Conservation (phyloP, 352 stramenopile genomes). For the Bremia lactucae region DNA sequence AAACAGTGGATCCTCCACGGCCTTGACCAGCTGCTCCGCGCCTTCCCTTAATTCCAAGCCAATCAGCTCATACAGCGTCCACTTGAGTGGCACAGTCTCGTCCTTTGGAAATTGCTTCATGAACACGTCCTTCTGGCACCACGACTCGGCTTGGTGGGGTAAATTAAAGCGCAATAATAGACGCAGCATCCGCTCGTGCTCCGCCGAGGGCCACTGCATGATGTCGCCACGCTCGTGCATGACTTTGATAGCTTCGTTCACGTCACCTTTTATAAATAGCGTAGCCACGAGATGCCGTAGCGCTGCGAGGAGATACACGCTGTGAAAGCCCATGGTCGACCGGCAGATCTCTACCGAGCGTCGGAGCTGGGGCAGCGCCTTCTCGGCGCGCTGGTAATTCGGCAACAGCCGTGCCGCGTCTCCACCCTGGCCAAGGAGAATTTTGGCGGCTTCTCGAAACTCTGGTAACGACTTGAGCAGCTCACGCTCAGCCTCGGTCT, state of each 20-base stretch:
- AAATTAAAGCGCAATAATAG: slow-evolving; percentile 46
- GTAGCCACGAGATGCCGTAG: slow-evolving; percentile 52
- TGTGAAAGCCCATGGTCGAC: slow-evolving; percentile 65
- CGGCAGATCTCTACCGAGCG: slow-evolving; percentile 67
- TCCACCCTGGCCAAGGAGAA: slow-evolving; percentile 36
- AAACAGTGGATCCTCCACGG: slow-evolving; percentile 49
- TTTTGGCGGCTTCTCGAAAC: slow-evolving; percentile 51
- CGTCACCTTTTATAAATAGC: slow-evolving; percentile 55
- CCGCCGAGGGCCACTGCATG: slow-evolving; percentile 55
- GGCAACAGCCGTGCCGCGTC: slow-evolving; percentile 23
- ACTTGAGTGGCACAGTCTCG: slow-evolving; percentile 54
- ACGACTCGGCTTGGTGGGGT: slow-evolving; percentile 29
- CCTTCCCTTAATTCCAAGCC: slow-evolving; percentile 36
- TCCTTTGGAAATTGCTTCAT: slow-evolving; percentile 42
- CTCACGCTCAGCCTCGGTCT: slow-evolving; percentile 56
- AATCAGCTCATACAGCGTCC: slow-evolving; percentile 61
- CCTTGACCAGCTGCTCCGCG: slow-evolving; percentile 22
- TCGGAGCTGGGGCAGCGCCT: slow-evolving; percentile 43
- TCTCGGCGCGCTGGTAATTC: slow-evolving; percentile 38
- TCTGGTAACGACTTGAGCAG: slow-evolving; percentile 50
- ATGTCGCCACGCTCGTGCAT: slow-evolving; percentile 62
- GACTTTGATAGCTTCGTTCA: slow-evolving; percentile 31
- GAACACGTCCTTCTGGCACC: slow-evolving; percentile 53
- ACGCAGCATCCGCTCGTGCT: slow-evolving; percentile 63
- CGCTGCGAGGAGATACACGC: slow-evolving; percentile 47